Conservation (phyloP, 495 filamentous ascomycete species). For the Durotheca rogersii region DNA sequence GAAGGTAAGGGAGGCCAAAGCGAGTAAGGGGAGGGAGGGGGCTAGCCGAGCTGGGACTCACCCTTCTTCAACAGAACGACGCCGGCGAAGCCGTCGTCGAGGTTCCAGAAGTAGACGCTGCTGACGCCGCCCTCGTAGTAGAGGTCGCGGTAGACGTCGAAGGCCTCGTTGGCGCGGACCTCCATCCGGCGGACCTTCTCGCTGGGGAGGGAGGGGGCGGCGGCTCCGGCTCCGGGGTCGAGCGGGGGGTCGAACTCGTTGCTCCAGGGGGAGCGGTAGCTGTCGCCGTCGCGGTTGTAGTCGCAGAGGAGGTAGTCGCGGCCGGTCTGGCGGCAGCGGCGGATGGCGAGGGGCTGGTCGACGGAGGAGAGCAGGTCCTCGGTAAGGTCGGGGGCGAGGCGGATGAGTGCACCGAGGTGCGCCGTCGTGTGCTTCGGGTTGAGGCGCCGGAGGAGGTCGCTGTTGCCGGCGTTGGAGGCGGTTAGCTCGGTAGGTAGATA, state of each 20-base stretch:
- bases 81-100: slow-evolving; percentile 97
- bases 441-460: slow-evolving; percentile 96
- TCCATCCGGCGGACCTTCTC: slow-evolving; percentile 92
- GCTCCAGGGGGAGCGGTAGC: slow-evolving; percentile 94
- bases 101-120: slow-evolving; percentile 96
- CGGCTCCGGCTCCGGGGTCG: slow-evolving; percentile 47
- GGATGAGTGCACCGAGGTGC: slow-evolving; percentile 83
- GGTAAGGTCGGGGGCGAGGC: slow-evolving; percentile 83
- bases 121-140: slow-evolving; percentile 97
- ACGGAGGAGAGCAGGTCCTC: slow-evolving; percentile 98
- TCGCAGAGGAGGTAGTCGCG: slow-evolving; percentile 98
- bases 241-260: slow-evolving; percentile 95
- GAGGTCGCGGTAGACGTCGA: slow-evolving; percentile 95
- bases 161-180: slow-evolving; percentile 87
- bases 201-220: slow-evolving; percentile 59
- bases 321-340: slow-evolving; percentile 80
- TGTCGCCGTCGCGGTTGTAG: slow-evolving; percentile 98
- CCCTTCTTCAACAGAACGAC: slow-evolving; percentile 95
- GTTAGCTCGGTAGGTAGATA: slow-evolving; percentile 3
- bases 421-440: slow-evolving; percentile 85
- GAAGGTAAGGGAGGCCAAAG: too few relatives aligned
- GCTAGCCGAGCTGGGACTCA: slow-evolving; percentile 45
- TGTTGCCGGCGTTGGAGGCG: slow-evolving; percentile 40
- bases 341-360: slow-evolving; percentile 87
- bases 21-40: too few relatives aligned